Base-by-base conservation (phyloP, 192 early-diverging fungal species). In the Mortierella antarctica region DNA sequence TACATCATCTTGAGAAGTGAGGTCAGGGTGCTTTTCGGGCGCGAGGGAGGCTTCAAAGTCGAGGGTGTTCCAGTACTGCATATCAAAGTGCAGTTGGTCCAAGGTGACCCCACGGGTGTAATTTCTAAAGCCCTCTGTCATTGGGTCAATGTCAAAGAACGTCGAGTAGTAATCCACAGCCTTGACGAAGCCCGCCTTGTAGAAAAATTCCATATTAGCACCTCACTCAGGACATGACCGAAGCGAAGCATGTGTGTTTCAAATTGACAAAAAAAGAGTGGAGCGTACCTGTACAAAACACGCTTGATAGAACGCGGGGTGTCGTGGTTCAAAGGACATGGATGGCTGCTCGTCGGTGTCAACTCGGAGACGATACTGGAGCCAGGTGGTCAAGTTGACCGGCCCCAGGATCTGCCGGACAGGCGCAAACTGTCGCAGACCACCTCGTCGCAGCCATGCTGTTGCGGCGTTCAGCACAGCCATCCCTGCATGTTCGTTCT, bases 361-460 rank as follows among this genome's bases (percentile, higher is more conserved):
- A 21, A 80, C 65, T 18, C 77, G 69, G 39, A 80, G 59, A 1
- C 77, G 69, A 18, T 80, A 80, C 44, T 80, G 77, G 3, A 80
- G 60, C 77, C 77, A 80, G 47, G 77, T 70, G 14, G 77, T 80
- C 20, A 80, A 10, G 52, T 80, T 80, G 70, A 80, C 77, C 31
- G 77, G 77, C 68, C 77, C 77, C 5, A 80, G 52, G 47, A 80
- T 80, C 54, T 80, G 77, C 13, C 65, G 69, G 1, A 80, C 76
- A n/a, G 76, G 76, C 15, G 67, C 47, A 39, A 80, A 80, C 48
- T 80, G 64, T 17, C 46, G 44, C 17, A 80, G 44, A 18, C 77
- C 70, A 2, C 65, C 70, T 11, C 10, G 44, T 40, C 21, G 60
- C 45, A 80, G 51, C 77, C 77, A 80, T 17, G 62, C 64, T 0